Evolutionary conservation across 352 stramenopile genomes (phyloP).

Genomic region (Phytophthora cactorum): DNA sequence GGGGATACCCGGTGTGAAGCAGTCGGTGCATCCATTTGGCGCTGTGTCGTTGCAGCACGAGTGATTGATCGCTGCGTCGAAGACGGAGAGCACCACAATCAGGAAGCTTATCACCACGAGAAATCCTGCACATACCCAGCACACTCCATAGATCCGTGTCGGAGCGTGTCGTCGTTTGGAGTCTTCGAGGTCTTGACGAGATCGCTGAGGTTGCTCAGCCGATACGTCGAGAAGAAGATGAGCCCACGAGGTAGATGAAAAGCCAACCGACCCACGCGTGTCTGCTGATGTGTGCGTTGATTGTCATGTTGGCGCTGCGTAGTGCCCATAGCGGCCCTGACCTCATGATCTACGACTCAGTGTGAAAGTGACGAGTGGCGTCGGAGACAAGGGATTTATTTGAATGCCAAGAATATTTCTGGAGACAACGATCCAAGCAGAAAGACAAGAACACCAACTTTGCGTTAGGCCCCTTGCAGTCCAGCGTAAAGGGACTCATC

Average conservation of each 20-base stretch:
- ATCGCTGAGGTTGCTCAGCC: slow-evolving; percentile 26
- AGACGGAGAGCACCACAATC: slow-evolving; percentile 15
- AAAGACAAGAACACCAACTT: slow-evolving; percentile 9
- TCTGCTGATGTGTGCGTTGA: slow-evolving; percentile 31
- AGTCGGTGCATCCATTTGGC: slow-evolving; percentile 38
- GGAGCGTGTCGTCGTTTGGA: slow-evolving; percentile 16
- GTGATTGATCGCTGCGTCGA: slow-evolving; percentile 36
- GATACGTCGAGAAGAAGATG: slow-evolving; percentile 32
- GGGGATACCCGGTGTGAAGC: slow-evolving; percentile 34
- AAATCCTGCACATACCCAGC: slow-evolving; percentile 33
- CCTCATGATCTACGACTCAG: slow-evolving; percentile 14
- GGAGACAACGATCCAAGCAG: neutral
- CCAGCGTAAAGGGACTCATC: slow-evolving; percentile 21
- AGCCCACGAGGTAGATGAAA: slow-evolving; percentile 27
- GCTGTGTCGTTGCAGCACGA: slow-evolving; percentile 40
- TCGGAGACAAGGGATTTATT: neutral
- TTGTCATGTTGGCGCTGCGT: slow-evolving; percentile 18
- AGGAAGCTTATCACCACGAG: slow-evolving; percentile 33
- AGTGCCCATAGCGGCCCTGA: slow-evolving; percentile 11
- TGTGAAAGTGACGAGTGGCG: slow-evolving; percentile 9
- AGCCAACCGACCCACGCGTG: slow-evolving; percentile 29
- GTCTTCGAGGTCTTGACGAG: slow-evolving; percentile 10
- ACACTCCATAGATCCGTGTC: slow-evolving; percentile 16
- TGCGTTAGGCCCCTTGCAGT: slow-evolving; percentile 1
- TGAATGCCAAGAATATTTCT: too few species aligned